Evolutionary conservation across 495 filamentous ascomycete genomes (phyloP), one percentile per base, ranked within the genome.

Genomic region (Annulohypoxylon bovei): DNA sequence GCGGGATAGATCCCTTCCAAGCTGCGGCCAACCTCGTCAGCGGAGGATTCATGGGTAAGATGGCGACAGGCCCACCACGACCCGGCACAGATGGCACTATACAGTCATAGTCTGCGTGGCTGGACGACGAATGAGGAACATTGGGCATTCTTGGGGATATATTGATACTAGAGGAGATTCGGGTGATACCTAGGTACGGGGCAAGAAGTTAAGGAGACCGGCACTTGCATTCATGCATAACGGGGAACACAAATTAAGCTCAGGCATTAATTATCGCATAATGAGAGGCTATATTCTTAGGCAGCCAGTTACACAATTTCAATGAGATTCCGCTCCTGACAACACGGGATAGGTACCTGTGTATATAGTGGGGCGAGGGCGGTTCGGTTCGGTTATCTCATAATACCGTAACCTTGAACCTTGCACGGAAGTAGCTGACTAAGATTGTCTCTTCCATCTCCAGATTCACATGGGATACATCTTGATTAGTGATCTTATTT

Each of bases 41-140:
- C 25, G 39, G 50, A 56, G 76, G 76, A 18, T 78, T 78, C 59
- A 78, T 78, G 76, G 72, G 74, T 22, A 78, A 78, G 59, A 50
- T 75, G 11, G 54, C 70, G 20, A 78, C 76, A 8, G 74, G 76
- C 8, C 54, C 71, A 9, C 76, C 76, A n/a, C 39, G 56, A 39
- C 76, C 76, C 1, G 76, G 76, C 32, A 76, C 76, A 8, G 76
- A 78, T 52, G 76, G 76, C 11, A 78, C 76, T n/a, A 70, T 78
- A 56, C 44, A 65, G 44, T 40, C 53, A 9, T 64, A 59, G 42
- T 9, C 11, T 27, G 27, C 12, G 42, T 9, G 3, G 35, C 18
- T 14, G 32, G 22, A 39, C 11, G 12, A 32, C n/a, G 11, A 56
- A 32, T 27, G 39, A 62, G 37, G 11, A 30, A 7, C 28, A 50